Percentiles rank a stretch among this genome's conserved stretches.
These are phyloP conservation scores for Loxodes magnus DNA, from an alignment of 73 alveolate genomes.

Conservation along the genomic window DNA sequence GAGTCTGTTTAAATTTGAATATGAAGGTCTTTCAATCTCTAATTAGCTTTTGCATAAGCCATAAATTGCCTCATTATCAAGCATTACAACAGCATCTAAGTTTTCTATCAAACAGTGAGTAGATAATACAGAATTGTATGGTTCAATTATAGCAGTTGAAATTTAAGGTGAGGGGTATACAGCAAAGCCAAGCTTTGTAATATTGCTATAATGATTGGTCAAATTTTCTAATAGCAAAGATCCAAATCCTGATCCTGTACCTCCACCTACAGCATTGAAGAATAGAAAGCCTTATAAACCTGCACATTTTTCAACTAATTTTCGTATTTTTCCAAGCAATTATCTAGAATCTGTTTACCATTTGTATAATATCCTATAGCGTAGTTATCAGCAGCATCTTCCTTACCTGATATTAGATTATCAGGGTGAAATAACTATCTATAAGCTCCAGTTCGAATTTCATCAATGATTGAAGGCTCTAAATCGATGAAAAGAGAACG, in stretches of 20 bases:
- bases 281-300: slow-evolving; percentile 29
- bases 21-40: slow-evolving; percentile 19
- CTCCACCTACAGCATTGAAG: slow-evolving; percentile 28
- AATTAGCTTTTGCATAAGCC: slow-evolving; percentile 38
- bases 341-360: not conserved
- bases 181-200: slow-evolving; percentile 11
- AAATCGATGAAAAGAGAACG: slow-evolving; percentile 26
- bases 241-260: slow-evolving; percentile 34
- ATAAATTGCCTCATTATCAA: slow-evolving; percentile 47
- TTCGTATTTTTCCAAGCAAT: not conserved
- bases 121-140: slow-evolving; percentile 35
- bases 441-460: slow-evolving; percentile 6
- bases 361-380: slow-evolving; percentile 15
- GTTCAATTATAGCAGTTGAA: not conserved
- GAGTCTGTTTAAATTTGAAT: slow-evolving; percentile 20
- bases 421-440: slow-evolving; percentile 7
- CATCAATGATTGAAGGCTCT: slow-evolving; percentile 15
- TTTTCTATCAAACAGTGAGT: slow-evolving; percentile 1
- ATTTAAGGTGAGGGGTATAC: slow-evolving; percentile 11
- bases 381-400: slow-evolving; percentile 10
- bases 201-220: slow-evolving; percentile 9
- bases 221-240: slow-evolving; percentile 1
- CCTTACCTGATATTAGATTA: slow-evolving; percentile 15
- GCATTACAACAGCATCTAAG: slow-evolving; percentile 8
- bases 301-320: slow-evolving; percentile 21